Evolutionary conservation across 305 asterid species (phyloP).

Genomic region (Withania somnifera): DNA sequence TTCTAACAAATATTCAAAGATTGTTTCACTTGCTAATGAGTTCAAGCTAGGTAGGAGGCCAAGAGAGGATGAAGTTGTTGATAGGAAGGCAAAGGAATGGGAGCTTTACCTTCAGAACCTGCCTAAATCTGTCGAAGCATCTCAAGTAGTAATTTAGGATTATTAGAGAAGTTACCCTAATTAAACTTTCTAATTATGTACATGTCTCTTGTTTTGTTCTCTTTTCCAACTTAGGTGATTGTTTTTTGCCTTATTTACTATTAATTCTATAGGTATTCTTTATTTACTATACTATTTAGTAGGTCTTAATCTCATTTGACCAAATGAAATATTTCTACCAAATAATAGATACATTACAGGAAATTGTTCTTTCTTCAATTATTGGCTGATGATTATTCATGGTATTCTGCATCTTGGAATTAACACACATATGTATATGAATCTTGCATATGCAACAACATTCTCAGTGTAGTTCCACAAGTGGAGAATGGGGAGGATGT

Average conservation of each 20-base stretch:
- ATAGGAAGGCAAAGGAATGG: slow-evolving; percentile 91
- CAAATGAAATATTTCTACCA: neutral
- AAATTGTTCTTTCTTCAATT: neutral
- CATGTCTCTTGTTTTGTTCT: neutral
- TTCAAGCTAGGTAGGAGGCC: slow-evolving; percentile 79
- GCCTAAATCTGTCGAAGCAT: slow-evolving; percentile 67
- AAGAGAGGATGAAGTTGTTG: slow-evolving; percentile 81
- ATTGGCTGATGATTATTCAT: neutral
- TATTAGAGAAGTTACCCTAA: neutral
- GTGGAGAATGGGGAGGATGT: no score
- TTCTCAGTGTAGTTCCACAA: no score
- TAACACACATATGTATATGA: neutral
- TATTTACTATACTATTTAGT: no score
- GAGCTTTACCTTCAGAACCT: slow-evolving; percentile 80
- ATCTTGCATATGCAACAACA: neutral
- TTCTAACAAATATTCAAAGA: slow-evolving; percentile 61
- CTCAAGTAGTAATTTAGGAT: slow-evolving; percentile 43
- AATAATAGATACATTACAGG: neutral
- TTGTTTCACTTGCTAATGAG: slow-evolving; percentile 62
- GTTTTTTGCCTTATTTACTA: neutral
- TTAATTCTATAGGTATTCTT: neutral
- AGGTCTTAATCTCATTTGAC: neutral
- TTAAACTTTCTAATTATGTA: neutral
- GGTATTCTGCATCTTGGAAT: neutral
- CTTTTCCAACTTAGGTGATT: neutral